phyloP scores from a whole-genome alignment of 2,329 filamentous ascomycete genomes.

The Cladosporium sp. region DNA sequence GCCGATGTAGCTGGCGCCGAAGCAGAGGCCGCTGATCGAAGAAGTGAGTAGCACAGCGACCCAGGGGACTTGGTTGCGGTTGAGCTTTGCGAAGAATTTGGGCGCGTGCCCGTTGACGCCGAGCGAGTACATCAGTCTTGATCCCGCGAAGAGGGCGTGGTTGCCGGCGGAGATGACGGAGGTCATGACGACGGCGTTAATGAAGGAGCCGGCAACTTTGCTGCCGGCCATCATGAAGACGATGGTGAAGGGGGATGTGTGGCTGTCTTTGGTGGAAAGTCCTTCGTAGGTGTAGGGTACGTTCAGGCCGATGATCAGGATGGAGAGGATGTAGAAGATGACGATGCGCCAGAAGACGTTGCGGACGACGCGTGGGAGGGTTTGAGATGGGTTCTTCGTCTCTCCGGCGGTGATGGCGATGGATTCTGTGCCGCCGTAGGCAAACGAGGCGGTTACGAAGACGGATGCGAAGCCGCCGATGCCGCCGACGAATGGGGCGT shows the following conservation, averaged over 20 bases:
- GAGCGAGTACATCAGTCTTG: constrained; percentile 58
- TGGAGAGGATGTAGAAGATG: constrained; percentile 74
- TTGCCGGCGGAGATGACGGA: constrained; percentile 61
- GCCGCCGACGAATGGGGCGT: constrained; percentile 64
- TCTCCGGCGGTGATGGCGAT: constrained; percentile 68
- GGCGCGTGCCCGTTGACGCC: constrained; percentile 59
- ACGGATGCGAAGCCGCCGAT: constrained; percentile 67
- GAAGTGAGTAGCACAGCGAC: constrained; percentile 47
- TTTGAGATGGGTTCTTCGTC: constrained; percentile 62
- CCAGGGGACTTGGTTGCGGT: constrained; percentile 55
- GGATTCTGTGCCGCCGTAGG: constrained; percentile 58
- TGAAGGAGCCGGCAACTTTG: constrained; percentile 56
- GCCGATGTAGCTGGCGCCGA: constrained; percentile 65
- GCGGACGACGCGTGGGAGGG: constrained; percentile 62
- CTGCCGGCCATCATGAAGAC: constrained; percentile 62
- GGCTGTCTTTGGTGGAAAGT: constrained; percentile 41
- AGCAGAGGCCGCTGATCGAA: constrained; percentile 51
- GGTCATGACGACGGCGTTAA: constrained; percentile 63
- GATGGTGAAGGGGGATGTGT: constrained; percentile 58
- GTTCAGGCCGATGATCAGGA: constrained; percentile 73
- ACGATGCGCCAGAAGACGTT: constrained; percentile 79
- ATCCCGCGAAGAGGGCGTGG: constrained; percentile 59
- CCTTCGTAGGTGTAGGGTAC: constrained; percentile 67
- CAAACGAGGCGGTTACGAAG: constrained; percentile 63
- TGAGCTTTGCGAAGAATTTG: constrained; percentile 52